Evolutionary conservation across 495 filamentous ascomycete species (phyloP).

Genomic region (Aspergillus haitiensis): DNA sequence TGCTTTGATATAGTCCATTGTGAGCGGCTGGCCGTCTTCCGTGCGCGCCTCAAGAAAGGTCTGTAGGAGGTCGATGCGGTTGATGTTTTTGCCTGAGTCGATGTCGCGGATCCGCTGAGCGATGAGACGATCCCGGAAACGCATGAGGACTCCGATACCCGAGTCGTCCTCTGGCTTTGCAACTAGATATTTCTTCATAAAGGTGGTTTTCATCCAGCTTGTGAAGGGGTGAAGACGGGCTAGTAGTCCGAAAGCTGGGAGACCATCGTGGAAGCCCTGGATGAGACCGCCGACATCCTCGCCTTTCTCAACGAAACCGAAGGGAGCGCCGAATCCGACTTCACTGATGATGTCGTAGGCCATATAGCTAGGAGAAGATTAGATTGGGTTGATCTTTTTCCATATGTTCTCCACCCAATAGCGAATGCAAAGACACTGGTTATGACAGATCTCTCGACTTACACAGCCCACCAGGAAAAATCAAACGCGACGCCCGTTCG

Average conservation of each 20-base stretch:
- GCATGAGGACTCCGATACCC: slow-evolving; percentile 44
- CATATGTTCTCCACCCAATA: too few species aligned
- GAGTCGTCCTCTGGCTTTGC: slow-evolving; percentile 55
- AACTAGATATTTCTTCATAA: slow-evolving; percentile 54
- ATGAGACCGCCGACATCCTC: slow-evolving; percentile 58
- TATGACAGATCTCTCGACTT: slow-evolving; percentile 19
- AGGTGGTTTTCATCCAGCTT: slow-evolving; percentile 53
- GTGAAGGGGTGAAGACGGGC: slow-evolving; percentile 54
- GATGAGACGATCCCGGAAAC: slow-evolving; percentile 51
- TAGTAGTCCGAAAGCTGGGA: slow-evolving; percentile 51
- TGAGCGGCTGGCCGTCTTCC: slow-evolving; percentile 47
- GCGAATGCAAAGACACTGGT: slow-evolving; percentile 7
- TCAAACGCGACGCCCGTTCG: slow-evolving; percentile 48
- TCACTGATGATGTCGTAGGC: slow-evolving; percentile 67
- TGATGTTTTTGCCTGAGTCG: slow-evolving; percentile 9
- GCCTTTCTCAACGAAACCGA: slow-evolving; percentile 61
- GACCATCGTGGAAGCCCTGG: slow-evolving; percentile 49
- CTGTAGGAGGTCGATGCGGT: slow-evolving; percentile 30
- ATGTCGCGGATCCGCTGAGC: slow-evolving; percentile 12
- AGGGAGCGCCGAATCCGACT: slow-evolving; percentile 60
- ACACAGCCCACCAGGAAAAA: slow-evolving; percentile 54
- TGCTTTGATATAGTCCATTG: slow-evolving; percentile 52
- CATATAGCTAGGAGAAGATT: slow-evolving; percentile 39
- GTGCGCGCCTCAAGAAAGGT: slow-evolving; percentile 47
- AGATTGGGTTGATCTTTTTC: not conserved